Conservation (phyloP, 305 asterid genomes). For the Solanum hybrid region DNA sequence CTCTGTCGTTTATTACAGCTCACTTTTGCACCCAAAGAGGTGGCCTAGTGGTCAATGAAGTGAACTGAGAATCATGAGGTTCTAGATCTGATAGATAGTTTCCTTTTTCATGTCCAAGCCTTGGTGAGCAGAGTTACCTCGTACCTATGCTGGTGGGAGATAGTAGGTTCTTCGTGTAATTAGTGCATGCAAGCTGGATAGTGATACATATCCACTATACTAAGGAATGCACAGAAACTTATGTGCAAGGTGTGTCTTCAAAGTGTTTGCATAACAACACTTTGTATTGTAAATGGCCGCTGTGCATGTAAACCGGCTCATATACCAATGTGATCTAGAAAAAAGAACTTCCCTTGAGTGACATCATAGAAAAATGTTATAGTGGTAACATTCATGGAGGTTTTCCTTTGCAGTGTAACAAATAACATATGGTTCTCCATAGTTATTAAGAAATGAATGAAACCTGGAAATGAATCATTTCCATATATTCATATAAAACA, state of each 20-base stretch:
- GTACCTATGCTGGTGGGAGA: neutral
- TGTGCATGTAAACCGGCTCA: neutral
- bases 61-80: neutral
- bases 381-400: neutral
- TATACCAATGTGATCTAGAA: neutral
- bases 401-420: neutral
- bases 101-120: neutral
- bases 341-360: neutral
- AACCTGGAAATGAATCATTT: neutral
- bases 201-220: neutral
- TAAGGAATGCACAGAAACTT: neutral
- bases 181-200: neutral
- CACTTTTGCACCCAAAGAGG: neutral
- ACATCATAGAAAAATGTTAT: neutral
- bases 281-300: neutral
- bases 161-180: neutral
- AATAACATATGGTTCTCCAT: neutral
- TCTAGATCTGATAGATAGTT: neutral
- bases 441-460: neutral
- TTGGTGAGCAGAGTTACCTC: neutral
- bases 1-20: neutral
- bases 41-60: neutral
- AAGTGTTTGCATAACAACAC: neutral
- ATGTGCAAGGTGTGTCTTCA: neutral
- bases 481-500: neutral